phyloP scores from a whole-genome alignment of 495 filamentous ascomycete species.

The Hypoxylon cercidicola region DNA sequence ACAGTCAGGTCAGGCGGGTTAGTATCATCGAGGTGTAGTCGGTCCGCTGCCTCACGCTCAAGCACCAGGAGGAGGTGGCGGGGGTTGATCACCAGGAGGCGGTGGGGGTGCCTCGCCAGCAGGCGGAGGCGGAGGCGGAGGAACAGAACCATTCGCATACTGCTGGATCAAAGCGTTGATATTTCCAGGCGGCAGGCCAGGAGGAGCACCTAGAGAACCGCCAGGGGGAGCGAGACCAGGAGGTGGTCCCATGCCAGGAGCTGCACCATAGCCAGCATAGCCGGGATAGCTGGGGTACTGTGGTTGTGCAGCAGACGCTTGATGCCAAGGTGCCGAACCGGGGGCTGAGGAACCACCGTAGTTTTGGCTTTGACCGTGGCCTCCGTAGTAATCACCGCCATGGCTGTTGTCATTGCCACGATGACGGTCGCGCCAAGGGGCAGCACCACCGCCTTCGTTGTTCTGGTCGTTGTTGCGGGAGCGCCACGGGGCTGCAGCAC shows the following conservation, averaged over 20 bases:
- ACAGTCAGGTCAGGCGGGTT: conserved; percentile 18
- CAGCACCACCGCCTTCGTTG: conserved; percentile 50
- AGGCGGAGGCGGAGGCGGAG: conserved; percentile 64
- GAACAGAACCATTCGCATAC: conserved; percentile 67
- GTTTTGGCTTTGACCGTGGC: conserved; percentile 55
- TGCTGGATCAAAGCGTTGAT: conserved; percentile 75
- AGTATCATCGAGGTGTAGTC: conserved; percentile 33
- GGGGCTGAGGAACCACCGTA: conserved; percentile 55
- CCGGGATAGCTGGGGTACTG: conserved; percentile 67
- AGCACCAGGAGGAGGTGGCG: conserved; percentile 73
- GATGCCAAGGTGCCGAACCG: conserved; percentile 76
- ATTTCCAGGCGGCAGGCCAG: conserved; percentile 64
- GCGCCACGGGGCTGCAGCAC: conserved; percentile 85
- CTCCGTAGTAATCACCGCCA: conserved; percentile 60
- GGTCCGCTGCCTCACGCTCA: conserved; percentile 45
- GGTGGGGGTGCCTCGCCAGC: conserved; percentile 74
- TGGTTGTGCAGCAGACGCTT: conserved; percentile 64
- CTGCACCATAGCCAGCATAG: conserved; percentile 69
- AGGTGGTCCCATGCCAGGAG: conserved; percentile 64
- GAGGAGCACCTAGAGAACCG: conserved; percentile 65
- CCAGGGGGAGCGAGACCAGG: conserved; percentile 71
- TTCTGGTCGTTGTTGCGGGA: conserved; percentile 56
- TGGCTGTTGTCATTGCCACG: conserved; percentile 52
- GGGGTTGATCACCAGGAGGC: conserved; percentile 78
- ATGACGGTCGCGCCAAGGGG: conserved; percentile 65